Percentiles rank a stretch among this genome's conserved stretches.
Conservation (phyloP, 192 early-diverging fungal species). For the Globomyces pollinis-pini region DNA sequence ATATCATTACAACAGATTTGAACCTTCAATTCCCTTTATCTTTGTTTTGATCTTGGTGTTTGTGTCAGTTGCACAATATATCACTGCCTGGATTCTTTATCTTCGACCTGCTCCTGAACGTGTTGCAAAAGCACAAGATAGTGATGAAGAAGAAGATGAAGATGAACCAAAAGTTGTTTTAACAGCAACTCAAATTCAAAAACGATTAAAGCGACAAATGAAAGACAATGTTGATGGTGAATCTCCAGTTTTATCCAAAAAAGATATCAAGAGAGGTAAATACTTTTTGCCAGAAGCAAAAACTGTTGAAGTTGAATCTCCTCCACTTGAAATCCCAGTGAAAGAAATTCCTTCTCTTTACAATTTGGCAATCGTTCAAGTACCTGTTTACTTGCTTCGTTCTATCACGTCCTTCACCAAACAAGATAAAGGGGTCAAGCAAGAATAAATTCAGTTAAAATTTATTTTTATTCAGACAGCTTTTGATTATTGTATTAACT, state of each 20-base stretch:
- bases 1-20: slow-evolving; percentile 34
- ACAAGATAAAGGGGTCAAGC: no score
- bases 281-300: no score
- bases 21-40: slow-evolving; percentile 28
- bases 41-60: slow-evolving; percentile 26
- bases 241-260: not conserved
- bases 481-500: no score
- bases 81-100: slow-evolving; percentile 23
- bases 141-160: not conserved
- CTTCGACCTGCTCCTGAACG: not conserved
- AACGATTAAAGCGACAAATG: not conserved
- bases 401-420: no score
- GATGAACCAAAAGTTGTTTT: not conserved
- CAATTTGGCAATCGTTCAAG: no score
- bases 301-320: no score
- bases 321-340: no score
- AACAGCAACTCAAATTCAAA: not conserved
- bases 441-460: no score
- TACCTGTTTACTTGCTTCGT: no score
- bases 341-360: no score
- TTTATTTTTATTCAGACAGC: no score
- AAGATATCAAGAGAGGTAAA: not conserved
- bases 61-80: slow-evolving; percentile 34
- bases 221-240: no score
- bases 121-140: not conserved